A percentile compares a stretch with the other conserved stretches of the same genome.
Evolutionary conservation across 2,329 filamentous ascomycete species (phyloP).

Genomic region (Scortechinia acanthostroma): DNA sequence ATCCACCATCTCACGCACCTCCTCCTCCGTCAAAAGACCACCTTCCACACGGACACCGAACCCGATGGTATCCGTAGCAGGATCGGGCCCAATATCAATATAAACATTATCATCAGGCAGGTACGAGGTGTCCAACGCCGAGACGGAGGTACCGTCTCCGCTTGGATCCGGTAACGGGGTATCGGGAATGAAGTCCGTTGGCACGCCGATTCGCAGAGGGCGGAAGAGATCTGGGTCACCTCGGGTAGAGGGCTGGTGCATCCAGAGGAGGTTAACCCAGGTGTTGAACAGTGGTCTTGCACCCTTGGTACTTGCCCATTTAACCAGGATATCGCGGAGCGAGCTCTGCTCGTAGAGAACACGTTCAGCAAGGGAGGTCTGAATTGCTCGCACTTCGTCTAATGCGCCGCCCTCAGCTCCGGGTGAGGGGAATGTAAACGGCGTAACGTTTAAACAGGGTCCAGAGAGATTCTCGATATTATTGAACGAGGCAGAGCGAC

Average conservation of each 20-base stretch:
- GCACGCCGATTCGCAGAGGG: constrained; percentile 6
- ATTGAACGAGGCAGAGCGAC: constrained; percentile 5
- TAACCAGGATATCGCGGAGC: constrained; percentile 6
- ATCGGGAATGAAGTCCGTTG: constrained; percentile 6
- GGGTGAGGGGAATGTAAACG: constrained; percentile 4
- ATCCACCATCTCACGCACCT: constrained; percentile 9
- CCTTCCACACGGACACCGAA: constrained; percentile 17
- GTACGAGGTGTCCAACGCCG: constrained; percentile 12
- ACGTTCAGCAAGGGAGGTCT: constrained; percentile 5
- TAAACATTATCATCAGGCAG: constrained; percentile 12
- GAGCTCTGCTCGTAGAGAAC: constrained; percentile 7
- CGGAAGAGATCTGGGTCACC: not conserved
- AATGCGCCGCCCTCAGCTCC: not conserved
- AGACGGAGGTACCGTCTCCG: constrained; percentile 9
- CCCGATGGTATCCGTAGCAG: constrained; percentile 12
- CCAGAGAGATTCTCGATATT: constrained; percentile 5
- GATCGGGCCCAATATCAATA: constrained; percentile 15
- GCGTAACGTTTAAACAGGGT: constrained; percentile 7
- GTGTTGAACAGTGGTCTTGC: constrained; percentile 6
- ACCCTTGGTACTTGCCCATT: constrained; percentile 1
- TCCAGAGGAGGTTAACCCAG: constrained; percentile 8
- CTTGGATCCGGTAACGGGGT: constrained; percentile 4
- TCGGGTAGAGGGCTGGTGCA: not conserved
- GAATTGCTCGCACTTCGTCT: not conserved
- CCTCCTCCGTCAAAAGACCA: constrained; percentile 8